phyloP scores from a whole-genome alignment of 371 early-diverging fungal species.

The Mucor racemosus region DNA sequence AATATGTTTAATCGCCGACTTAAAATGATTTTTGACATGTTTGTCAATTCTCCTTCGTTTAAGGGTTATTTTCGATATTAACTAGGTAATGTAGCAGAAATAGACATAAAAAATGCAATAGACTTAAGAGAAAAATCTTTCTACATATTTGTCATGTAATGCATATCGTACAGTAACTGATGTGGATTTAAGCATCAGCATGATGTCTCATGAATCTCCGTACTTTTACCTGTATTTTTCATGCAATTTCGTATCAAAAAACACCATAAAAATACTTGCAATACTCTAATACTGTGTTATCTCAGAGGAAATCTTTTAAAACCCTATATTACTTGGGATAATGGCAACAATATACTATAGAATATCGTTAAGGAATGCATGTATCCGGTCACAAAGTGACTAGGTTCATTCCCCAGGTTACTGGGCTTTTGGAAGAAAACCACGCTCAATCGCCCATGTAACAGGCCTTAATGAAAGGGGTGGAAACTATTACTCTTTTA shows the following conservation, averaged over 20 bases:
- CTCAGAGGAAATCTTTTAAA: background rate
- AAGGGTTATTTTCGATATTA: too few species aligned
- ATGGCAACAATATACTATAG: too few species aligned
- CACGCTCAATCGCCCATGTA: slow-evolving; percentile 4
- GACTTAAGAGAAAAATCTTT: background rate
- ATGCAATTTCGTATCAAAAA: background rate
- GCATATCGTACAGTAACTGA: background rate
- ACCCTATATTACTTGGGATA: background rate
- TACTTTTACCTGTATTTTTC: background rate
- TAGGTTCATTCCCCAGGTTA: slow-evolving; percentile 1
- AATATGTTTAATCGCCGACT: too few species aligned
- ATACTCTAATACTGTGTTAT: background rate
- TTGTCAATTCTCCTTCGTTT: too few species aligned
- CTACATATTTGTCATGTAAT: background rate
- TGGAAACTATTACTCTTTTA: background rate
- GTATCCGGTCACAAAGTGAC: slow-evolving; percentile 1
- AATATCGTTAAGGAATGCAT: background rate
- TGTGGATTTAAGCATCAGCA: background rate
- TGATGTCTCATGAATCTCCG: background rate
- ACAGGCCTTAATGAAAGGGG: background rate
- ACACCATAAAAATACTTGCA: background rate
- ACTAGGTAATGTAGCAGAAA: too few species aligned
- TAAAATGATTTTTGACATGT: too few species aligned
- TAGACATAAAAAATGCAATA: too few species aligned
- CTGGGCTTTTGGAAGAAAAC: background rate